Evolutionary conservation across 352 stramenopile species (phyloP).

Genomic region (Phytophthora tubulina): DNA sequence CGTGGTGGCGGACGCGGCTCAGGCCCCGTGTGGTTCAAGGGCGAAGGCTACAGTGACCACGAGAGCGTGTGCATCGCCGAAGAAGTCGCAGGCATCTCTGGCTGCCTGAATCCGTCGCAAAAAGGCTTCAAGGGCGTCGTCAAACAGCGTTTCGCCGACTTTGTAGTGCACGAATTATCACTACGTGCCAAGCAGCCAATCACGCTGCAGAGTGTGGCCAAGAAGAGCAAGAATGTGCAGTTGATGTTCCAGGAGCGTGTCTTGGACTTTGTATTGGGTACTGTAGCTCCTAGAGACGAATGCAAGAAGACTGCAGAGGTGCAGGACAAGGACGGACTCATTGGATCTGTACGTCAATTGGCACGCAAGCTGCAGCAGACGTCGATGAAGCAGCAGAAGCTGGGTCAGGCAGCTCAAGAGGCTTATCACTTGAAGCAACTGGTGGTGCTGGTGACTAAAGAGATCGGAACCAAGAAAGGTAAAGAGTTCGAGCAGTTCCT

Average conservation of each 20-base stretch:
- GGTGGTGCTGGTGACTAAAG: conserved; percentile 55
- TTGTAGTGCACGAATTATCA: conserved; percentile 83
- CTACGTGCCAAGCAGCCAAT: conserved; percentile 36
- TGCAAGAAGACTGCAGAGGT: background rate
- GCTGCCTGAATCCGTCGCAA: conserved; percentile 50
- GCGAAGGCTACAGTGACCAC: conserved; percentile 73
- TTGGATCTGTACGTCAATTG: conserved; percentile 32
- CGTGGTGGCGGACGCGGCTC: conserved; percentile 15
- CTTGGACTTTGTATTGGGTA: conserved; percentile 40
- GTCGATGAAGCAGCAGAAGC: conserved; percentile 22
- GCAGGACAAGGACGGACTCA: conserved; percentile 12
- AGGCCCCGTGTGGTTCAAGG: conserved; percentile 58
- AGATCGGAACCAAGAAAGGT: conserved; percentile 74
- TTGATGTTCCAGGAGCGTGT: conserved; percentile 53
- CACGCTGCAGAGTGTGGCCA: conserved; percentile 46
- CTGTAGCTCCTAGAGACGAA: conserved; percentile 6
- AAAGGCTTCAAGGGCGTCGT: conserved; percentile 72
- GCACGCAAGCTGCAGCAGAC: conserved; percentile 42
- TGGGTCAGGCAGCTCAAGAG: conserved; percentile 51
- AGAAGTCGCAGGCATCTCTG: conserved; percentile 66
- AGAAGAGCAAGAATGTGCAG: conserved; percentile 48
- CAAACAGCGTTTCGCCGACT: conserved; percentile 89
- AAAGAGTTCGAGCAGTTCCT: conserved; percentile 83
- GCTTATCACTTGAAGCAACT: conserved; percentile 59
- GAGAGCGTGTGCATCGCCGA: conserved; percentile 71